Conservation (phyloP, 1,139 yeast species). For the Zygosaccharomyces sapae region DNA sequence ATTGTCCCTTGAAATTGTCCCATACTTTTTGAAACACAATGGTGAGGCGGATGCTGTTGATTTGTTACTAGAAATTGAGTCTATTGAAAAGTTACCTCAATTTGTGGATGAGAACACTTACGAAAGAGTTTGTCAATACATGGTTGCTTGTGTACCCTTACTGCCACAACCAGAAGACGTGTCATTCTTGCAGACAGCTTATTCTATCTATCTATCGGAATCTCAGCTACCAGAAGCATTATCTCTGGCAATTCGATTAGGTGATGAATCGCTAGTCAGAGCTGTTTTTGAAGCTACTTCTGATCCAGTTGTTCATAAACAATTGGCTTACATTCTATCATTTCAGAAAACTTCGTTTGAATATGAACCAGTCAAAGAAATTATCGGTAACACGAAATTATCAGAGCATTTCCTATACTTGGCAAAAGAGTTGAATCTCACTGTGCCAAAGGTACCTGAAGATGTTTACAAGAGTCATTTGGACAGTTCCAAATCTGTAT, state of each 20-base stretch:
- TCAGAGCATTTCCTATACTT: constrained; percentile 78
- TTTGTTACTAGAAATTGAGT: constrained; percentile 80
- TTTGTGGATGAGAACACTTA: constrained; percentile 83
- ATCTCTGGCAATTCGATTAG: constrained; percentile 82
- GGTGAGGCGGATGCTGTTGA: constrained; percentile 99
- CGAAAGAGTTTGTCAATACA: constrained; percentile 85
- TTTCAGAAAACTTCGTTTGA: constrained; percentile 83
- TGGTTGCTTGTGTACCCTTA: constrained; percentile 93
- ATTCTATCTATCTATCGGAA: constrained; percentile 72
- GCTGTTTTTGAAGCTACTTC: constrained; percentile 73
- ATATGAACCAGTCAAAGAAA: constrained; percentile 76
- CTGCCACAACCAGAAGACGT: constrained; percentile 93
- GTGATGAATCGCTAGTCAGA: constrained; percentile 70
- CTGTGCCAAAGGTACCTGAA: constrained; percentile 90
- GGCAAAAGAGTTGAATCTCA: constrained; percentile 78
- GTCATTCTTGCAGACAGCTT: constrained; percentile 87
- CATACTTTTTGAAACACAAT: constrained; percentile 87
- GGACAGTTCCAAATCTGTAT: constrained; percentile 58
- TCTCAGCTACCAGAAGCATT: constrained; percentile 85
- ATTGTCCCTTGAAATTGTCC: constrained; percentile 74
- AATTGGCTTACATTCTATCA: constrained; percentile 84
- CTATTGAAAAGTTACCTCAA: constrained; percentile 74
- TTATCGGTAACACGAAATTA: constrained; percentile 74
- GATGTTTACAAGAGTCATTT: constrained; percentile 90
- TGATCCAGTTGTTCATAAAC: constrained; percentile 76